Evolutionary conservation across 495 filamentous ascomycete species (phyloP), one percentile per base, ranked within the genome.

Genomic region (Cercophora samala): DNA sequence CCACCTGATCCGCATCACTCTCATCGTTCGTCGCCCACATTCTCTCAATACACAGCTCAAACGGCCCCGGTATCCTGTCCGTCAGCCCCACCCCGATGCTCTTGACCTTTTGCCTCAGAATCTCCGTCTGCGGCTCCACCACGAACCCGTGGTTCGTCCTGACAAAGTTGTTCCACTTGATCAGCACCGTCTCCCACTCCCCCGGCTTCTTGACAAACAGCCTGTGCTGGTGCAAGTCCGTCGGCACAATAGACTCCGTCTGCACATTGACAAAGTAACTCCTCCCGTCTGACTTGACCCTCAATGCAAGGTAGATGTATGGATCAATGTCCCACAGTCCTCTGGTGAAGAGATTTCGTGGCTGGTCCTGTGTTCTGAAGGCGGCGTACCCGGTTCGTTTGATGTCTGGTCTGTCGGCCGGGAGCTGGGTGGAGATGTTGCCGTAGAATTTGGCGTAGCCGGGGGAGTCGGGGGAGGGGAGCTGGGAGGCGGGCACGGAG

Each of bases 211-310:
- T 89, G 19, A 90, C 86, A 77, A 96, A 96, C 17, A 99, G 75
- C 67, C 96, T 83, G 77, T 99, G 96, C 78, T 99, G 95, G 77
- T 97, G 96, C 66, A 99, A 83, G 78, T 99, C 95, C 3, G 93
- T 94, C 42, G 92, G 88, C 58, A 96, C 90, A 63, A 98, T 86
- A 1, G 90, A 90, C 67, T 99, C 95, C 11, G 93, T 97, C 82
- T 97, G 96, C 51, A 99, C 81, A 76, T 99, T 99, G 60, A 99
- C 88, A 61, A 95, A 92, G 79, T 98, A 99, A 69, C 90, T 89
- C 9, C 94, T 81, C 15, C 94, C 93, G 77, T 98, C 96, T 24
- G 90, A 92, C 76, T 92, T 94, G 69, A 98, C 83, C n/a, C 93
- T 89, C 73, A 99, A 76, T 0, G 91, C 96, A 8, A 98, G 86